Percentiles rank a stretch among this genome's conserved stretches.
These are phyloP conservation scores for Pyrus hybrid DNA, from an alignment of 331 rosid species.

Conservation along the genomic window DNA sequence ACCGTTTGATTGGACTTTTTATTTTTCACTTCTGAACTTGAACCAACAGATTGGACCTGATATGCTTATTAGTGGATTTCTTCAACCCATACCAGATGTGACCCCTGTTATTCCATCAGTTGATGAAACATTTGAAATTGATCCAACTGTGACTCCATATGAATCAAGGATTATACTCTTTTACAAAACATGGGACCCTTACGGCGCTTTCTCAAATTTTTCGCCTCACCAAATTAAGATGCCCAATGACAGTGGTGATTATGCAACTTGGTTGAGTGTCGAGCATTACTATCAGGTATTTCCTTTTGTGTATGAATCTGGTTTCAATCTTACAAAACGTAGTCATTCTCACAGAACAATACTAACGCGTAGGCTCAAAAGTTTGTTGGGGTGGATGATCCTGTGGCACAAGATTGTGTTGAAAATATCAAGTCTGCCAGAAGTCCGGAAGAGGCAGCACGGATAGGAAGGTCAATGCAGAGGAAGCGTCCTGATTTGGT, in stretches of 20 bases:
- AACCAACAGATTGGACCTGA: slow-evolving; percentile 79
- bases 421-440: slow-evolving; percentile 64
- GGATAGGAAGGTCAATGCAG: slow-evolving; percentile 75
- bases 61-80: slow-evolving; percentile 84
- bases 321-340: background rate
- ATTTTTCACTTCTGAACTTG: slow-evolving; percentile 11
- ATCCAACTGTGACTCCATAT: slow-evolving; percentile 65
- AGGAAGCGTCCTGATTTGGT: slow-evolving; percentile 65
- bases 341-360: background rate
- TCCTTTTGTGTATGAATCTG: slow-evolving; percentile 7
- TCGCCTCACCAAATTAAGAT: slow-evolving; percentile 84
- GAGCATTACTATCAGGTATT: slow-evolving; percentile 95
- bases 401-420: slow-evolving; percentile 46
- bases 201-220: slow-evolving; percentile 83
- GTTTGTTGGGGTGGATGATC: slow-evolving; percentile 60
- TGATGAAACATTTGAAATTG: slow-evolving; percentile 71
- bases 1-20: background rate
- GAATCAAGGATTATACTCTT: slow-evolving; percentile 71
- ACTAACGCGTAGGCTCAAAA: slow-evolving; percentile 57
- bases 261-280: slow-evolving; percentile 63
- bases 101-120: slow-evolving; percentile 70
- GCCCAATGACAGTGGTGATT: slow-evolving; percentile 54
- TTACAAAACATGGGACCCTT: slow-evolving; percentile 88
- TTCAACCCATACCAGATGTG: slow-evolving; percentile 72
- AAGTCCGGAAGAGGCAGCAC: slow-evolving; percentile 93